Evolutionary conservation across 257 asterid species (phyloP), one percentile per base, ranked within the genome.

Genomic region (Solanum arcanum): DNA sequence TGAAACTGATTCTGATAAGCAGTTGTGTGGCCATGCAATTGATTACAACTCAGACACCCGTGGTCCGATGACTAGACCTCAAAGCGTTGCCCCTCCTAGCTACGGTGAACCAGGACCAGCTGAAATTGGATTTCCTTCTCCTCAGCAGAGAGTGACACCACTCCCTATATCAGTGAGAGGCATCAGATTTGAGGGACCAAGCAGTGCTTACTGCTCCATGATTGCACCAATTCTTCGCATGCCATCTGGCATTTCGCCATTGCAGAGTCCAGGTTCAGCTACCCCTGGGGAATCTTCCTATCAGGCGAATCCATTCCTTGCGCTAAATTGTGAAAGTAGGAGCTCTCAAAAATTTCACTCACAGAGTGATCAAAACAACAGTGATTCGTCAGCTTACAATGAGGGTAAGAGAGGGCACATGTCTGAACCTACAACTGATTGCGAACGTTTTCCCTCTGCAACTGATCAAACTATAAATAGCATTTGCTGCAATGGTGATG

Each of bases 81-180:
- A 90, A 27, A 89, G 89, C 42, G 86, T 49, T 33, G 86, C 87
- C 41, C 88, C 89, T 72, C 74, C 86, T 44, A 88, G 91, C 70
- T 66, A 86, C 27, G 18, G 59, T 39, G 96, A 91, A 89, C 87
- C 94, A 74, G 95, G 89, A 89, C 89, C 86, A 73, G 88, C 91
- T 16, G 95, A 90, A 52, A 66, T 60, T 44, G 76, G 41, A 86
- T 84, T 83, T 86, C 85, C 91, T 47, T 85, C 83, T 84, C 90
- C 94, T 82, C 93, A 88, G 85, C 86, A 82, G 73, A 90, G 88
- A 86, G 93, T 84, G 72, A 86, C 88, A 49, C 89, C 92, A 35
- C 92, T 92, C 64, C 96, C 97, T 9, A 88, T 93, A 77, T 93
- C 96, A 44, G 93, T 93, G 77, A 88, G 90, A 90, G 94, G 94